Base-by-base conservation (phyloP, 768 basidiomycete species). In the Lactifluus subvellereus region DNA sequence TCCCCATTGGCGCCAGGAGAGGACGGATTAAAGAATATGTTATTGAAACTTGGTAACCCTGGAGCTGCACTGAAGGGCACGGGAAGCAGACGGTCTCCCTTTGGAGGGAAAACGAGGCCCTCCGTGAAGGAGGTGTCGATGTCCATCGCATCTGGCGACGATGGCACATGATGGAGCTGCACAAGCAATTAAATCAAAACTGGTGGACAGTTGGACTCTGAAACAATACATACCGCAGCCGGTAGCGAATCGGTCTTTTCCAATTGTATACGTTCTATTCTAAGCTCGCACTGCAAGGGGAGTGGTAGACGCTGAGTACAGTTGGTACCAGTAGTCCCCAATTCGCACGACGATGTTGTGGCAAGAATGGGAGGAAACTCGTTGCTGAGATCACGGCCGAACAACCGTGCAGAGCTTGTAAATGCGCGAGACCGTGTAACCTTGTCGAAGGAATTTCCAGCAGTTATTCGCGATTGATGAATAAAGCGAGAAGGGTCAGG, bases 301-400 rank as follows among this genome's bases (percentile, higher is more conserved):
- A 90, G 71, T 3, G 82, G 75, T 82, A 37, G 22, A 20, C 20
- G n/a, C 33, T 27, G 47, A 13, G 10, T 22, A 54, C 77, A 78
- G 72, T 86, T 88, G 20, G 73, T 71, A 60, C 72, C 74, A 43
- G 80, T 77, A 53, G 74, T 78, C 10, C 76, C 77, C 43, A 78
- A 33, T 54, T 65, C 72, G 33, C 69, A 72, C 16, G 76, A 62
- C 16, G 73, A 71, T 42, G 75, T 71, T 53, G 72, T 75, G 32
- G 74, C 71, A 59, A 74, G 66, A 35, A 73, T 35, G 45, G 51
- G 38, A 66, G 62, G 43, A 7, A 32, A 42, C 20, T 71, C 73
- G 70, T 91, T 92, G 74, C 86, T 88, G 69, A 89, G 73, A 68
- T 91, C 88, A 60, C 79, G 81, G 5, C 90, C 91, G 68, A 92